phyloP scores from a whole-genome alignment of 1,284 basidiomycete species.

The Apiotrichum akiyoshidainum region DNA sequence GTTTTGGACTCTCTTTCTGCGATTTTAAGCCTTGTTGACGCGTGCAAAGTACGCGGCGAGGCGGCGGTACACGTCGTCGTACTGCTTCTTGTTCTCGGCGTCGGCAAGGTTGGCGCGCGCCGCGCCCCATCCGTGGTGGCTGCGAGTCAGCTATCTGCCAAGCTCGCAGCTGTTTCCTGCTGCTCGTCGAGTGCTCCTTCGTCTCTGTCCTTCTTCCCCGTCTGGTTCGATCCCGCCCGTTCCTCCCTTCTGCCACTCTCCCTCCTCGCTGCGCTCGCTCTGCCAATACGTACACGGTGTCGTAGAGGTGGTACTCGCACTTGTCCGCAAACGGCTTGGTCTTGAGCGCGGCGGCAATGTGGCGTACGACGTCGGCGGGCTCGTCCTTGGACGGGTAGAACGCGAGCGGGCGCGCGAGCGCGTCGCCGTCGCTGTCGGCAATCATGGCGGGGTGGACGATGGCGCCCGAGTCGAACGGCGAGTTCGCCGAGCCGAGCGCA shows the following conservation, averaged over 20 bases:
- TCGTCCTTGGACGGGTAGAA: slow-evolving; percentile 45
- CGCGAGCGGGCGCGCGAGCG: slow-evolving; percentile 35
- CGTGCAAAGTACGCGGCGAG: slow-evolving; percentile 56
- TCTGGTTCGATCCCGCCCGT: no score
- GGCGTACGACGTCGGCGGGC: slow-evolving; percentile 34
- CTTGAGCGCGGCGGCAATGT: slow-evolving; percentile 27
- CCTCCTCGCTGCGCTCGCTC: no score
- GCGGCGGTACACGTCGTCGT: slow-evolving; percentile 62
- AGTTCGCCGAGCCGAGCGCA: slow-evolving; percentile 20
- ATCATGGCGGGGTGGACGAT: slow-evolving; percentile 46
- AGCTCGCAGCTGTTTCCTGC: no score
- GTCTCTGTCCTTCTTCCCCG: no score
- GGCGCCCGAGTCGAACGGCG: slow-evolving; percentile 33
- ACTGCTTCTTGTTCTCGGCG: slow-evolving; percentile 64
- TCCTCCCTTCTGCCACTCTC: no score
- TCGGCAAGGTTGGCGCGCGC: slow-evolving; percentile 65
- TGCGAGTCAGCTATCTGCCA: slow-evolving; percentile 27
- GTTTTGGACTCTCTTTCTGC: neutral
- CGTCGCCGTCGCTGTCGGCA: slow-evolving; percentile 36
- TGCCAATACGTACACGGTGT: slow-evolving; percentile 37
- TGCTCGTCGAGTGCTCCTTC: no score
- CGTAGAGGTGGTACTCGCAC: slow-evolving; percentile 36
- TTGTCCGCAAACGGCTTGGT: slow-evolving; percentile 27
- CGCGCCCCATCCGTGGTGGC: slow-evolving; percentile 70
- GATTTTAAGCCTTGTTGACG: slow-evolving; percentile 4